Evolutionary conservation across 2,329 filamentous ascomycete genomes (phyloP).

Genomic region (Ceratocystis variospora): DNA sequence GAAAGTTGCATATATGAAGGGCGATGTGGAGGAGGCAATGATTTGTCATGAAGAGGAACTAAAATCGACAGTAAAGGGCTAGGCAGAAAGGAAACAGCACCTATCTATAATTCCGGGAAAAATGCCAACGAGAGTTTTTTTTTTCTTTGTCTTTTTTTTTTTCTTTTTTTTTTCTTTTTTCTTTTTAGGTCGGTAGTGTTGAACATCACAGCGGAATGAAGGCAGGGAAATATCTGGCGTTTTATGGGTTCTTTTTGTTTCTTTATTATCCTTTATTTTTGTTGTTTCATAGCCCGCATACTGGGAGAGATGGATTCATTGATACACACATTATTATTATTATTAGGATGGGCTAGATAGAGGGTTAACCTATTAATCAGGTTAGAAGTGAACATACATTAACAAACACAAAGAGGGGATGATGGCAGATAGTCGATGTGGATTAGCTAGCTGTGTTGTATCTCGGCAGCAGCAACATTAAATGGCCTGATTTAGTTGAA

Average conservation of each 20-base stretch:
- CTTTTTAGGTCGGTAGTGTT: not conserved
- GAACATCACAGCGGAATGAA: not conserved
- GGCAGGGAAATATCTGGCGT: not conserved
- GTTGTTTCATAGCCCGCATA: not conserved
- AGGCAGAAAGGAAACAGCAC: not conserved
- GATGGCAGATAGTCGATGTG: no score
- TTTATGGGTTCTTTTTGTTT: not conserved
- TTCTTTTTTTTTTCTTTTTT: not conserved
- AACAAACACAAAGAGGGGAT: no score
- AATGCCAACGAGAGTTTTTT: not conserved
- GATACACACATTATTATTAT: no score
- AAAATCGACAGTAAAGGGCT: not conserved
- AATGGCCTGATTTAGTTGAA: no score
- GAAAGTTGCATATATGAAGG: not conserved
- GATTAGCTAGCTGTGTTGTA: no score
- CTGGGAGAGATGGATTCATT: not conserved
- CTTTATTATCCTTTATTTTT: not conserved
- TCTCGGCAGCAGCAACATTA: no score
- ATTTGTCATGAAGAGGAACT: not conserved
- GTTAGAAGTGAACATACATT: no score
- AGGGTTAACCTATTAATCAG: no score
- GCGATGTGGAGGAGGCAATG: not conserved
- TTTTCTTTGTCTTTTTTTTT: not conserved
- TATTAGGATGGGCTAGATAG: no score
- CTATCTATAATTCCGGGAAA: not conserved